phyloP scores from a whole-genome alignment of 2,329 filamentous ascomycete species.

The Cladosporium sp. region DNA sequence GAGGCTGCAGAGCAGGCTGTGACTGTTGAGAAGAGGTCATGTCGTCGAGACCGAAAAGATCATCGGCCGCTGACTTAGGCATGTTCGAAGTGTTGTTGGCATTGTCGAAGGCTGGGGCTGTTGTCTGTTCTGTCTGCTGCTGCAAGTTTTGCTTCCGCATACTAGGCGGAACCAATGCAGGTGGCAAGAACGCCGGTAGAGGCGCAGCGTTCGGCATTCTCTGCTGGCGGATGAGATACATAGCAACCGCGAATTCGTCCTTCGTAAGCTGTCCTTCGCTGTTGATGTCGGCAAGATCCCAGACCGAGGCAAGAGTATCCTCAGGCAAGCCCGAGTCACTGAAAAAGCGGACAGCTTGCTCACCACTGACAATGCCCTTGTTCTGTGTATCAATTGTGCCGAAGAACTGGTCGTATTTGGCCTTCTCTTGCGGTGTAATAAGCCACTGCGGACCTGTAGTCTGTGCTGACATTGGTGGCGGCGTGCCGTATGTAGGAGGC shows the following conservation, averaged over 20 bases:
- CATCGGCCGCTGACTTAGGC: slow-evolving; percentile 80
- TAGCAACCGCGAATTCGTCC: slow-evolving; percentile 94
- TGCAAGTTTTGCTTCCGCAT: slow-evolving; percentile 61
- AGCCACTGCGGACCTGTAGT: slow-evolving; percentile 67
- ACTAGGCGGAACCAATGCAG: slow-evolving; percentile 77
- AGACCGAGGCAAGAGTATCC: slow-evolving; percentile 85
- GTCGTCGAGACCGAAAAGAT: slow-evolving; percentile 86
- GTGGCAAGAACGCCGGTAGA: slow-evolving; percentile 70
- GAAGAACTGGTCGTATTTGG: slow-evolving; percentile 81
- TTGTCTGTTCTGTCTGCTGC: slow-evolving; percentile 42
- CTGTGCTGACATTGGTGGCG: slow-evolving; percentile 46
- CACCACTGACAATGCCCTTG: slow-evolving; percentile 80
- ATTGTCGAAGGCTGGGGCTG: slow-evolving; percentile 49
- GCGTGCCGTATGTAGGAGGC: slow-evolving; percentile 42
- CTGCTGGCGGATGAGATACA: slow-evolving; percentile 93
- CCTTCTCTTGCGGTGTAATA: slow-evolving; percentile 76
- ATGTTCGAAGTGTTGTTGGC: slow-evolving; percentile 39
- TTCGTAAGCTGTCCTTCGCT: slow-evolving; percentile 77
- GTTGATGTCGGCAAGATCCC: slow-evolving; percentile 93
- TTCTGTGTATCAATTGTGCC: slow-evolving; percentile 72
- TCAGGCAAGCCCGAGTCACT: slow-evolving; percentile 86
- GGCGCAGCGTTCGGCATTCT: slow-evolving; percentile 62
- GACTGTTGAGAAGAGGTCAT: slow-evolving; percentile 46
- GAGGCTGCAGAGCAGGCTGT: slow-evolving; percentile 53
- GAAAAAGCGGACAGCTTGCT: slow-evolving; percentile 91